Base-by-base conservation (phyloP, 257 asterid species). In the Solanum pennellii region DNA sequence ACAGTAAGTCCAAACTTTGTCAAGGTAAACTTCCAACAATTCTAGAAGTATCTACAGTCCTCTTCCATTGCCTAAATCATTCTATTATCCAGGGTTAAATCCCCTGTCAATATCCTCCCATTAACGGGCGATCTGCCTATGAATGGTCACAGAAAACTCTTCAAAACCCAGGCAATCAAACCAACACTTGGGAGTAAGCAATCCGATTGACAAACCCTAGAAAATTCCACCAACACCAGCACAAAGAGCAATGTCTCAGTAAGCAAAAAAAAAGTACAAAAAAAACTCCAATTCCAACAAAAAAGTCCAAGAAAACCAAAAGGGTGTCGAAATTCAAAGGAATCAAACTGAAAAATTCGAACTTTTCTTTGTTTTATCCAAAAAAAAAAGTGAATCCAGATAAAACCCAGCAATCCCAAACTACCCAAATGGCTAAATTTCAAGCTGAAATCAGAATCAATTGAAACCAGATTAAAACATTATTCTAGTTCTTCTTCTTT, bases 61-160 rank as follows among this genome's bases (percentile, higher is more conserved):
- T 87, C 92, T 85, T 89, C 90, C 91, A 90, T 89, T 20, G 86
- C 89, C 83, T 49, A 49, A 83, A 45, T 62, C 76, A 83, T 49
- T 62, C 77, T 35, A 69, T 37, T 83, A 49, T 18, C 52, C 47
- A 83, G 71, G 47, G 33, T 84, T 41, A 69, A 84, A 44, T 41
- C 60, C 79, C 37, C 76, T 29, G 68, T 47, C 74, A 66, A 74
- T 21, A 77, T 18, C 7, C 83, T 68, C 49, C 83, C 83, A 86
- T 73, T 85, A 69, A 33, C 15, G 37, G 59, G 56, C 79, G 68
- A 73, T 42, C 74, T 45, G 29, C 35, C 72, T 41, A 82, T 23
- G 9, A 86, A 86, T 83, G 27, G 23, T 56, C 44, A 85, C 85
- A 21, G n/a, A n/a, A 10, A 52, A 84, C 68, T 44, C 52, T 68